Evolutionary conservation across 257 asterid species (phyloP).

Genomic region (Nicotiana attenuata): DNA sequence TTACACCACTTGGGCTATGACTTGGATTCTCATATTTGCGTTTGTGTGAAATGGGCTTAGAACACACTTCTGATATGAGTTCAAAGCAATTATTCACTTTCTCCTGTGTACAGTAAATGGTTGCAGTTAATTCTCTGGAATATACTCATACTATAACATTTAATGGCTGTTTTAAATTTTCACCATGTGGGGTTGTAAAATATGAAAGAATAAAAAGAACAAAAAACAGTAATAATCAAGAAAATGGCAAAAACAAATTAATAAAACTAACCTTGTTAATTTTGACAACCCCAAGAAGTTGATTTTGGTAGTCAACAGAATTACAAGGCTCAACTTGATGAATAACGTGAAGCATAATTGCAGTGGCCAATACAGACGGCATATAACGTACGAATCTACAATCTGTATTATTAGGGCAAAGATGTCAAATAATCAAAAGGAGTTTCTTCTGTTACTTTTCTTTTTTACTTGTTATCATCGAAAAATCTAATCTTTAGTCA

Average conservation of each 20-base stretch:
- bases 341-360: slow-evolving; percentile 82
- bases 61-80: slow-evolving; percentile 25
- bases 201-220: background rate
- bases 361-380: slow-evolving; percentile 79
- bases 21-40: slow-evolving; percentile 31
- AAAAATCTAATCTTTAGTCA: slow-evolving; percentile 19
- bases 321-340: slow-evolving; percentile 50
- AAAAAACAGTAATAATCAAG: background rate
- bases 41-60: slow-evolving; percentile 27
- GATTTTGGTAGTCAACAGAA: slow-evolving; percentile 54
- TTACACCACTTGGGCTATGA: slow-evolving; percentile 39
- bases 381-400: slow-evolving; percentile 50
- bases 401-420: slow-evolving; percentile 37
- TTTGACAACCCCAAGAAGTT: slow-evolving; percentile 64
- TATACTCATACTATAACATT: background rate
- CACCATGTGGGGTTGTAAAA: background rate
- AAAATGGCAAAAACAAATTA: slow-evolving; percentile 1
- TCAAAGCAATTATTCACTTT: slow-evolving; percentile 63
- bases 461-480: background rate
- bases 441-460: background rate
- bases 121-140: background rate
- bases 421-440: background rate
- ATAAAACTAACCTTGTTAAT: slow-evolving; percentile 50
- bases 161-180: background rate
- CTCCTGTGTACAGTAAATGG: slow-evolving; percentile 35